Evolutionary conservation across 1,139 yeast species (phyloP).

Genomic region (Candida sp.): DNA sequence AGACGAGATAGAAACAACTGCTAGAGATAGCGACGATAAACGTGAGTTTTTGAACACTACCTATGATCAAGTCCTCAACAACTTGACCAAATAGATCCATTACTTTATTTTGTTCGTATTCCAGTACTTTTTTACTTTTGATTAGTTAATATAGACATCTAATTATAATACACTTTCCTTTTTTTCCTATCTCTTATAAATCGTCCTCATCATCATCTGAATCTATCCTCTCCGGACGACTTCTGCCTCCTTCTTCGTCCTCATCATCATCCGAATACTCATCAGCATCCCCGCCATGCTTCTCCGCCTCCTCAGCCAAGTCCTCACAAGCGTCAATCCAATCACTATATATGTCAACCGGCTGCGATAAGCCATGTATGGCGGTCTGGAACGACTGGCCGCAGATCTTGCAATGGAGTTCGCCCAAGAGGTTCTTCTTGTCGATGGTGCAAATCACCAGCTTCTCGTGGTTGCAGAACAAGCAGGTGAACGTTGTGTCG

Average conservation of each 20-base stretch:
- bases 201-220: constrained; percentile 34
- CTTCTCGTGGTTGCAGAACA: constrained; percentile 95
- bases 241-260: constrained; percentile 17
- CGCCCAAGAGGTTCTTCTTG: constrained; percentile 85
- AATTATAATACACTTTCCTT: constrained; percentile 5
- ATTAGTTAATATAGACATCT: constrained; percentile 1
- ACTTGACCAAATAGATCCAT: constrained; percentile 19
- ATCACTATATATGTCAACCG: constrained; percentile 95
- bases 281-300: constrained; percentile 23
- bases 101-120: neutral
- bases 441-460: constrained; percentile 90
- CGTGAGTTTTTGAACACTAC: constrained; percentile 39
- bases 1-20: constrained; percentile 8
- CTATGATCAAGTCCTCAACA: constrained; percentile 54
- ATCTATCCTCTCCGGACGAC: constrained; percentile 23
- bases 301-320: constrained; percentile 70
- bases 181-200: constrained; percentile 11
- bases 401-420: constrained; percentile 88
- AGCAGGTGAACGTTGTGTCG: constrained; percentile 87
- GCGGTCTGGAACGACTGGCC: constrained; percentile 95
- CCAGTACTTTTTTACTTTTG: neutral
- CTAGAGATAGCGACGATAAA: constrained; percentile 1
- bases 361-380: constrained; percentile 81
- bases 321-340: constrained; percentile 99
- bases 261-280: constrained; percentile 46